Evolutionary conservation across 73 alveolate genomes (phyloP).

Genomic region (Urostyla sp.): DNA sequence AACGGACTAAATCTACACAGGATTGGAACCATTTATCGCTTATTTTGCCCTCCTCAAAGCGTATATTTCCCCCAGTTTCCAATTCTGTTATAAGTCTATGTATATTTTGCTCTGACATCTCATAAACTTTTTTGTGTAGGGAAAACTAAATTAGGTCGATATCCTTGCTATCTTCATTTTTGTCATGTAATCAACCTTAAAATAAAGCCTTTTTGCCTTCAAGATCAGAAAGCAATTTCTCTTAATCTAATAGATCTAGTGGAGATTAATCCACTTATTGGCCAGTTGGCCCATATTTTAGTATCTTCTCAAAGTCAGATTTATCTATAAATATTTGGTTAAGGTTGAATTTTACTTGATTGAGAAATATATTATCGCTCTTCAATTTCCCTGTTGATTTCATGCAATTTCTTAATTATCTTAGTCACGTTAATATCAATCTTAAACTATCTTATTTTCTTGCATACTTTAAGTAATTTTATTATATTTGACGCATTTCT

Average conservation of each 20-base stretch:
- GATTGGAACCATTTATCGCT: conserved; percentile 54
- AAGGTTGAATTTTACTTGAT: too few relatives aligned
- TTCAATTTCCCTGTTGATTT: conserved; percentile 56
- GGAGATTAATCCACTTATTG: conserved; percentile 17
- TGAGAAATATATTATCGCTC: conserved; percentile 27
- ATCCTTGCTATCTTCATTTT: conserved; percentile 58
- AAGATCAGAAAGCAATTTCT: conserved; percentile 54
- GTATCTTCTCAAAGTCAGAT: neutral
- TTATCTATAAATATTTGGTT: neutral
- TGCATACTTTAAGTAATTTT: conserved; percentile 65
- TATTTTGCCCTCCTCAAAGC: conserved; percentile 67
- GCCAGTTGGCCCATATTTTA: conserved; percentile 13
- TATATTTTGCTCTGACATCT: conserved; percentile 67
- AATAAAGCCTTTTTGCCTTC: conserved; percentile 55
- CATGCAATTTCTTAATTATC: conserved; percentile 56
- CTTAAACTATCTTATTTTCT: conserved; percentile 63
- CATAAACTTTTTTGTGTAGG: conserved; percentile 44
- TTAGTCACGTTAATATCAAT: conserved; percentile 34
- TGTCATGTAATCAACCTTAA: conserved; percentile 58
- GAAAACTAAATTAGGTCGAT: conserved; percentile 23
- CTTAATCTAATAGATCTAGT: conserved; percentile 47
- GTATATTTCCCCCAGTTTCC: conserved; percentile 91
- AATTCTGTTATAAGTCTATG: conserved; percentile 82
- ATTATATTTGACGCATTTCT: conserved; percentile 72
- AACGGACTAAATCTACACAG: conserved; percentile 45